Evolutionary conservation across 2,329 filamentous ascomycete species (phyloP), one percentile per base, ranked within the genome.

Genomic region (Pseudophaeomoniella oleicola): DNA sequence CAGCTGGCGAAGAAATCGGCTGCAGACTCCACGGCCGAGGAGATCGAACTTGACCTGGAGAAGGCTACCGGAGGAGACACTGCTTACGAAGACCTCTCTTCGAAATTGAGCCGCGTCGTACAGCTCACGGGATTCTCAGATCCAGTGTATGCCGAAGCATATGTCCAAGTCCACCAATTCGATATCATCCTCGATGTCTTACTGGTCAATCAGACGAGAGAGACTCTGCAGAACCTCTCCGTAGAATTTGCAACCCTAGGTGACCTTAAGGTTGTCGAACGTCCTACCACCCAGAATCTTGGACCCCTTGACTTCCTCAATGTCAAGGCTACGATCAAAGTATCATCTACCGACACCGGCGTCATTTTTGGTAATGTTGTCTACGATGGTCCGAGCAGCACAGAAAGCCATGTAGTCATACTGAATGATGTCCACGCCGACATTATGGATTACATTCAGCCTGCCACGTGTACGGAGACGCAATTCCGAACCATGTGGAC

Each of bases 401-500:
- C 83, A 1, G 90, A 93, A 56, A 92, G 83, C 37, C 92, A 94
- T 47, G 90, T 98, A 5, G 90, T 98, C 38, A 98, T 98, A 48
- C 72, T 98, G 37, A 96, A 96, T 55, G 90, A 98, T 56, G 77
- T 98, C 18, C 90, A 98, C 53, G 88, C 96, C 39, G 90, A 98
- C 54, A 94, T 98, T 46, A 98, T 98, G 90, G 90, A 98, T 63
- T 98, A 98, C 64, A 98, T 98, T 52, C 88, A 96, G 56, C 90
- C 90, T 2, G 88, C 88, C 4, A 79, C 86, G 12, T 98, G 90
- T 69, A 90, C 85, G 3, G 90, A 98, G 67, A 94, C 88, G 9
- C 86, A 96, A 53, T 98, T 98, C 78, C 77, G 90, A 41, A 93
- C 85, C n/a, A 98, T 98, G 90, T 98, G 90, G 90, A 98, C 90